Conservation (phyloP, 352 stramenopile genomes). For the Pythium rhizo-oryzae region DNA sequence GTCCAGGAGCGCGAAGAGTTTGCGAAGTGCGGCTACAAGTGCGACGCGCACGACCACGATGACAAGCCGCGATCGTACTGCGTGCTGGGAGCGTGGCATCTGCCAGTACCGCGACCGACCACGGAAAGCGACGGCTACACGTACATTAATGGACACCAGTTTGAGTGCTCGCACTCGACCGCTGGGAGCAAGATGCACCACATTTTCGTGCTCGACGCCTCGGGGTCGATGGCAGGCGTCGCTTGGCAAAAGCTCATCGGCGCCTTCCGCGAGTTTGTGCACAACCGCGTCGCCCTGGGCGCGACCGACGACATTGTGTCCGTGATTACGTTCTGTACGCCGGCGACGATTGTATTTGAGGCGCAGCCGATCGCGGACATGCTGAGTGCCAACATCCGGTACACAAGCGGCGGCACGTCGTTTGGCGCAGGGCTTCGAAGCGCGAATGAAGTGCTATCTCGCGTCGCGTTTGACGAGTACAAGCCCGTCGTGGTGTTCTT, state of each 20-base stretch:
- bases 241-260: slow-evolving; percentile 61
- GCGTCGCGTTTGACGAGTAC: slow-evolving; percentile 55
- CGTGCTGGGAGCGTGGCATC: slow-evolving; percentile 67
- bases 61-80: slow-evolving; percentile 56
- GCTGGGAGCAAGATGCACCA: slow-evolving; percentile 65
- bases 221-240: slow-evolving; percentile 65
- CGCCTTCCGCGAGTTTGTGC: slow-evolving; percentile 62
- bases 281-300: slow-evolving; percentile 60
- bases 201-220: slow-evolving; percentile 79
- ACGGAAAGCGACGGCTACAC: slow-evolving; percentile 44
- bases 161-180: slow-evolving; percentile 68
- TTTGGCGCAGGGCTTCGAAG: slow-evolving; percentile 50
- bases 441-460: slow-evolving; percentile 71
- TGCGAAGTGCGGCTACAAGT: slow-evolving; percentile 67
- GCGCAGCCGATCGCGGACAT: slow-evolving; percentile 50
- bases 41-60: slow-evolving; percentile 64
- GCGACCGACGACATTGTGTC: slow-evolving; percentile 65
- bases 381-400: slow-evolving; percentile 32
- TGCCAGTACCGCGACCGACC: slow-evolving; percentile 28
- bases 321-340: slow-evolving; percentile 62
- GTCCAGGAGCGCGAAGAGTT: slow-evolving; percentile 62
- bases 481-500: slow-evolving; percentile 81
- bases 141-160: slow-evolving; percentile 68
- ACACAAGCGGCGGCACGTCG: slow-evolving; percentile 49
- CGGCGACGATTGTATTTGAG: slow-evolving; percentile 48